These are phyloP conservation scores for Phylloporus scabripes DNA, from an alignment of 768 basidiomycete genomes.

Conservation along the genomic window DNA sequence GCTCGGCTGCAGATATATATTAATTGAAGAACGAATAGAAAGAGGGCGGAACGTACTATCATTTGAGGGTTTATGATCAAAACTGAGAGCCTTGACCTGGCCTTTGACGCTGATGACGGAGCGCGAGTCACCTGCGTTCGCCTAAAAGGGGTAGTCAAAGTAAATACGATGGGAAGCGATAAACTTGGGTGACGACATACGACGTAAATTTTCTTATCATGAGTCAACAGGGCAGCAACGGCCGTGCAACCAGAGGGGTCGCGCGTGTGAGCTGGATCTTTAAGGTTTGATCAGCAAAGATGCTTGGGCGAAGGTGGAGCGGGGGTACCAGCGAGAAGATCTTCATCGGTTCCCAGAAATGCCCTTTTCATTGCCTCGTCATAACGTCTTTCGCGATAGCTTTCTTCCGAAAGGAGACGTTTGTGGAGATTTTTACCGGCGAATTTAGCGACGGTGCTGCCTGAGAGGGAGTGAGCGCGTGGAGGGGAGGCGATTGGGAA, in stretches of 20 bases:
- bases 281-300: constrained; percentile 2
- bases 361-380: constrained; percentile 76
- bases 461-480: constrained; percentile 35
- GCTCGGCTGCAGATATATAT: constrained; percentile 55
- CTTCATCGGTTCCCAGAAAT: constrained; percentile 93
- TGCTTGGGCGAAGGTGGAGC: constrained; percentile 1
- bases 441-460: constrained; percentile 78
- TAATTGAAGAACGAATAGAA: neutral
- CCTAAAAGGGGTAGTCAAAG: constrained; percentile 43
- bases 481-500: neutral
- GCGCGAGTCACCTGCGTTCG: constrained; percentile 96
- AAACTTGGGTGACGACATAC: constrained; percentile 40
- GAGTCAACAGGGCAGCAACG: constrained; percentile 78
- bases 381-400: constrained; percentile 67
- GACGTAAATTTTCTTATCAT: constrained; percentile 72
- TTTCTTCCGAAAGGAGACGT: constrained; percentile 64
- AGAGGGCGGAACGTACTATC: constrained; percentile 48
- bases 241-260: constrained; percentile 98
- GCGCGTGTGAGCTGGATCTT: constrained; percentile 80
- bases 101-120: constrained; percentile 84
- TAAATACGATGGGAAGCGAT: neutral
- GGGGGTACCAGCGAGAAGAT: constrained; percentile 72
- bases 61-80: constrained; percentile 93
- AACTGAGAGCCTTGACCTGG: constrained; percentile 81
- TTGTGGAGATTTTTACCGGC: constrained; percentile 82